Base-by-base conservation (phyloP, 208 protist species). In the Trypanosoma platydactyli region DNA sequence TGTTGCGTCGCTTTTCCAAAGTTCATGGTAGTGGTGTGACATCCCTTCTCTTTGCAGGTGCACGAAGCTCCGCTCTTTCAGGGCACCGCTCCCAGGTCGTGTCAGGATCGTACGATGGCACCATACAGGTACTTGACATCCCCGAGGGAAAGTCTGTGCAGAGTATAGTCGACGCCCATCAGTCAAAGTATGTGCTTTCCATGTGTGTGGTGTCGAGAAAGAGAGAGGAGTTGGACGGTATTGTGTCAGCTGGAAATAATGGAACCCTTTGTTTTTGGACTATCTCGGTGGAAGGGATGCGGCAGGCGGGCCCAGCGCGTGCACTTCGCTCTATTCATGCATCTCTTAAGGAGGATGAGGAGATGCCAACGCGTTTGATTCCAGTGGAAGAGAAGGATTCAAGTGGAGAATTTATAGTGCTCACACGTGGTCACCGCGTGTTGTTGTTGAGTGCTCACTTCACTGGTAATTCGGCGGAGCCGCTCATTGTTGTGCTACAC, bases 1-100 rank as follows among this genome's bases (percentile, higher is more conserved):
- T 95, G 33, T 73, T 91, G 41, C 81, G 89, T 16, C 83, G 84
- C 42, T 93, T 95, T 67, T 53, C 75, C 29, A 63, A 71, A 41
- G 76, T 78, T 46, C 86, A 95, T 68, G 27, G 65, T 11, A 71
- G 83, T 22, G 89, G 89, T 42, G 80, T 95, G 20, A 91, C 75
- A 7, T 57, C 77, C 7, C 44, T 93, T 24, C 35, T 77, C 7
- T 95, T 95, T 74, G 61, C 72, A 11, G 89, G 86, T 1, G 51
- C 69, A 40, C 56, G 67, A 22, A 27, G 15, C 50, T 45, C 61
- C 5, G 71, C 61, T 5, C 69, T 92, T 45, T 64, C 41, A 18
- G 79, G 83, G 1, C 89, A 95, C 42, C 73, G 61, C 27, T 56
- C 73, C 4, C 72, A 81, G 12, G 58, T 95, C 5, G 66, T 93